phyloP scores from a whole-genome alignment of 1,139 yeast species.

The Yamadazyma dendronema region DNA sequence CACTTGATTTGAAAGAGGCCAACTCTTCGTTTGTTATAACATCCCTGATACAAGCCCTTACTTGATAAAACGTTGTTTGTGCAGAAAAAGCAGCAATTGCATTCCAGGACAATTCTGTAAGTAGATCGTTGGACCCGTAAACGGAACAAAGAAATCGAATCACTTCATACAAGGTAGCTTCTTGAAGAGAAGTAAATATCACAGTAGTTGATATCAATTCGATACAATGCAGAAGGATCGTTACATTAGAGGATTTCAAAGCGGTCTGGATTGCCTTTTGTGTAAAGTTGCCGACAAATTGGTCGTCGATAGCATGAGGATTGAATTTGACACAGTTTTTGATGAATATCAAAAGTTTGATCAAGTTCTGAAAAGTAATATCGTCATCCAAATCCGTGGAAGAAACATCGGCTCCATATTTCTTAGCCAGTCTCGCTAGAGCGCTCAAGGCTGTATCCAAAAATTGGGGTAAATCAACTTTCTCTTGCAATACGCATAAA shows the following conservation, averaged over 20 bases:
- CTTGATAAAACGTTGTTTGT: constrained; percentile 20
- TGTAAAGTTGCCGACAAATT: constrained; percentile 34
- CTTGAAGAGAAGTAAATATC: constrained; percentile 49
- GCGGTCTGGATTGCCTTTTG: constrained; percentile 39
- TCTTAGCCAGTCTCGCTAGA: constrained; percentile 13
- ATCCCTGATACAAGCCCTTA: constrained; percentile 24
- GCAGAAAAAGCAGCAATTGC: constrained; percentile 22
- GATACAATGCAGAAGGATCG: constrained; percentile 43
- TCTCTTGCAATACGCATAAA: constrained; percentile 47
- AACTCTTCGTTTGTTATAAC: constrained; percentile 27
- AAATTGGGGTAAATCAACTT: constrained; percentile 38
- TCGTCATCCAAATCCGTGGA: constrained; percentile 12
- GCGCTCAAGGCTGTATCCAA: constrained; percentile 15
- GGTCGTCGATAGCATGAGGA: constrained; percentile 43
- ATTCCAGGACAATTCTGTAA: constrained; percentile 40
- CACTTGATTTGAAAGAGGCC: constrained; percentile 17
- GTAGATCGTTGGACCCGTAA: constrained; percentile 34
- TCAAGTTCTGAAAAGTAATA: constrained; percentile 14
- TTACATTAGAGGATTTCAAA: constrained; percentile 37
- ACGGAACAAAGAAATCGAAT: constrained; percentile 45
- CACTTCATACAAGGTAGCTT: constrained; percentile 31
- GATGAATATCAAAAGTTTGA: constrained; percentile 34
- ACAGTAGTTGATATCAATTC: constrained; percentile 46
- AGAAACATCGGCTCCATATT: constrained; percentile 7
- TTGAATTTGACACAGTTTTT: constrained; percentile 50